Evolutionary conservation across 2,329 filamentous ascomycete genomes (phyloP), one percentile per base, ranked within the genome.

Genomic region (Phoma herbarum): DNA sequence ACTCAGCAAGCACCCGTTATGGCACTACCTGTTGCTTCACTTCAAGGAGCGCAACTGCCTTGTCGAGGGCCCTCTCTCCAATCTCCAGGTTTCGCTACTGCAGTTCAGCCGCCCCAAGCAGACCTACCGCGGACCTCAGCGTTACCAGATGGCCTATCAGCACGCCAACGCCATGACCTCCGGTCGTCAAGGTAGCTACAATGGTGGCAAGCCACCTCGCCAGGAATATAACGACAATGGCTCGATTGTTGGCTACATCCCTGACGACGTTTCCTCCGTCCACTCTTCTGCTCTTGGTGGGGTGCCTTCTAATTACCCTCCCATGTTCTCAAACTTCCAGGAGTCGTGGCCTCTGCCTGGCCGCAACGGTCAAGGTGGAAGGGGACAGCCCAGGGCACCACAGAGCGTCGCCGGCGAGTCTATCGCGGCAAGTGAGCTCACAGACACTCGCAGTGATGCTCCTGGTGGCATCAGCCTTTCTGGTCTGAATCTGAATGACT

Each of bases 11-110:
- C 95, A 99, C 75, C 95, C 96, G 62, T 84, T 99, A 37, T 99
- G 95, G 95, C 95, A 99, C 76, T 93, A 93, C 72, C 86, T 99
- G 25, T 84, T 99, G 33, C 85, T 94, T 37, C 95, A 99, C 77
- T 99, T 97, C 85, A 98, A 98, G 82, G 93, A 98, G 76, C 89
- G 88, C 69, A 96, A 96, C 71, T 98, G 94, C 75, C 86, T 99
- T 12, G 95, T 99, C 6, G 95, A 99, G 76, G 95, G 95, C 0
- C 94, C 95, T 20, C 83, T 99, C 64, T 95, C 90, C 62, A 99
- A 99, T 75, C 84, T 99, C n/a, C 95, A 98, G 78, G 90, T 93
- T 25, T 97, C 93, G 12, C 85, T 99, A 46, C 86, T 98, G 64
- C 95, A 99, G 73, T 99, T 99, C 79, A 93, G 91, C 76, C 89